Base-by-base conservation (phyloP, 306 rosid species). In the Erythrophleum fordii region DNA sequence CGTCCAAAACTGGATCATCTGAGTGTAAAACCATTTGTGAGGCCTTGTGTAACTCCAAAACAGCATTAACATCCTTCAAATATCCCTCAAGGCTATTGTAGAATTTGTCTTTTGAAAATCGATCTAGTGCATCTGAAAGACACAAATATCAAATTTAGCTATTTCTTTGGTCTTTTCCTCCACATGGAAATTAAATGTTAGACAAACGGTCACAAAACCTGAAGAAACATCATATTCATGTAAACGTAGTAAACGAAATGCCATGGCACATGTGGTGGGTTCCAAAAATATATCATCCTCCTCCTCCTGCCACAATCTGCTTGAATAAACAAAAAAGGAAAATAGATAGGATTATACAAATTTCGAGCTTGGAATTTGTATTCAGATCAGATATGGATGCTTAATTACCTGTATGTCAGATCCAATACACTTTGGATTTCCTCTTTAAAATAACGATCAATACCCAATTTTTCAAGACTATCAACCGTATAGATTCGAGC, bases 181-280 rank as follows among this genome's bases (percentile, higher is more conserved):
- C 22, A 7, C 59, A 52, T 1, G 5, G 13, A n/a, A 53, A n/a
- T 53, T 2, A 20, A 35, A 18, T 7, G 1, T 1, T 2, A 12
- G 5, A 12, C 17, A 2, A 42, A 26, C 39, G 18, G 68, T 45
- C 69, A 11, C 41, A 82, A 39, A 67, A 86, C 91, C 93, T 79
- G 97, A 88, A 86, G 92, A 91, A 49, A 94, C 94, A 82, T 92
- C 91, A 76, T 89, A 94, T 74, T 93, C 94, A 73, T 87, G 75
- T 31, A 88, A 77, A 26, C 91, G 91, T 75, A 92, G 76, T 35
- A 92, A 52, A n/a, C 92, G 93, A 80, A 94, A 94, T 61, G 97
- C 96, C 90, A 89, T 80, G 44, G 98, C 96, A 61, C 93, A 89
- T 25, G 90, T 91, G 48, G 93, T 83, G 55, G 92, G 77, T 70